A percentile compares a stretch with the other conserved stretches of the same genome.
These are phyloP conservation scores for Bjerkandera adusta DNA, from an alignment of 1,284 basidiomycete species.

Conservation along the genomic window DNA sequence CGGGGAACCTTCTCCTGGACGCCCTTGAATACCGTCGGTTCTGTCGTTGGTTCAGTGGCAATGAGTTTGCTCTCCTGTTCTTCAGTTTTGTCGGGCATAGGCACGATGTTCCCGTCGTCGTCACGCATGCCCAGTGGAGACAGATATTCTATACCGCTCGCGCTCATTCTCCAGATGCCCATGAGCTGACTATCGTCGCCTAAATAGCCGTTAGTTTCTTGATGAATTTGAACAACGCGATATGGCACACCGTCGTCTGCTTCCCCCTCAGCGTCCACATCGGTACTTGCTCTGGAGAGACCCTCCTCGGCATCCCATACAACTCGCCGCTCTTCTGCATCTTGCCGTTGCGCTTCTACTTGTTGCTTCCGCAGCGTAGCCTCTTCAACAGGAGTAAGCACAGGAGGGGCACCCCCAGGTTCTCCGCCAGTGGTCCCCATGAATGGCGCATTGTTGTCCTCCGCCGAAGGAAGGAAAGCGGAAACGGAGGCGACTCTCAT, in stretches of 20 bases:
- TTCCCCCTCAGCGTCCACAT: conserved; percentile 30
- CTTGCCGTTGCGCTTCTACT: conserved; percentile 49
- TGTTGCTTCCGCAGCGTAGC: conserved; percentile 49
- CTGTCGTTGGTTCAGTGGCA: conserved; percentile 2
- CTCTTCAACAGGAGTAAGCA: conserved; percentile 54
- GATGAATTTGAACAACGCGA: no score
- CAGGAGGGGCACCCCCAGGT: conserved; percentile 29
- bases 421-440: conserved; percentile 41
- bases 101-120: conserved; percentile 30
- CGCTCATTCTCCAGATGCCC: conserved; percentile 16
- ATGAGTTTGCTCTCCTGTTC: conserved; percentile 17
- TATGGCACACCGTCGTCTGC: conserved; percentile 20
- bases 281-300: no score
- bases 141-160: conserved; percentile 18
- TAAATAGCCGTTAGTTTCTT: no score
- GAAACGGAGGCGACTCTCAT: conserved; percentile 70
- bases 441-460: conserved; percentile 58
- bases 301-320: conserved; percentile 45
- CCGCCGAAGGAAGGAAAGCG: conserved; percentile 64
- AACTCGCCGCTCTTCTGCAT: conserved; percentile 40
- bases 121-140: conserved; percentile 32
- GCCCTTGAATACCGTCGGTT: conserved; percentile 29
- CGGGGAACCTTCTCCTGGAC: conserved; percentile 50
- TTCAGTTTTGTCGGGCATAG: conserved; percentile 17
- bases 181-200: conserved; percentile 9